Evolutionary conservation across 495 filamentous ascomycete species (phyloP).

Genomic region (Talaromyces stipitatus): DNA sequence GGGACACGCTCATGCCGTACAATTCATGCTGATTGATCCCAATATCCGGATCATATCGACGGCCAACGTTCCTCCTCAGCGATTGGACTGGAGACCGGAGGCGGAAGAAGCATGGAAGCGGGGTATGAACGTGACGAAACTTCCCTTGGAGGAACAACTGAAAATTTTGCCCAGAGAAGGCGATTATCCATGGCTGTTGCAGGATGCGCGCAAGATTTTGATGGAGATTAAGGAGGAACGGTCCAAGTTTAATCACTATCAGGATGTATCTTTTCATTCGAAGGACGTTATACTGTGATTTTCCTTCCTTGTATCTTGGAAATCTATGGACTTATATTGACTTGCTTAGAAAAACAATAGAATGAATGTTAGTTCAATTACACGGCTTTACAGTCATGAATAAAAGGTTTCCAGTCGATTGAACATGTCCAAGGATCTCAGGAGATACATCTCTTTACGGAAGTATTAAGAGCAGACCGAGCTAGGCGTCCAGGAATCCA

Average conservation of each 20-base stretch:
- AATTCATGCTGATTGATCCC: constrained; percentile 50
- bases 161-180: constrained; percentile 17
- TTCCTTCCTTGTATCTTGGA: neutral
- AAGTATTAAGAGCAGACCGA: no score
- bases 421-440: neutral
- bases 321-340: neutral
- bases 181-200: constrained; percentile 23
- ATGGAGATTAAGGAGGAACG: constrained; percentile 20
- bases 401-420: neutral
- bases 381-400: neutral
- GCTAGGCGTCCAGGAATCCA: no score
- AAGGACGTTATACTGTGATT: constrained; percentile 9
- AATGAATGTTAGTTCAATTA: neutral
- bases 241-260: constrained; percentile 22
- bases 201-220: constrained; percentile 24
- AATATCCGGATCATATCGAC: constrained; percentile 46
- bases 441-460: no score
- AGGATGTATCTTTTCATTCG: constrained; percentile 28
- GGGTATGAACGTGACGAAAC: constrained; percentile 11
- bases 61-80: constrained; percentile 48
- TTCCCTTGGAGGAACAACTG: constrained; percentile 20
- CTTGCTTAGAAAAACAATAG: neutral
- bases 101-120: constrained; percentile 2
- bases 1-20: constrained; percentile 38
- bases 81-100: constrained; percentile 28